Conservation (phyloP, 257 asterid genomes). For the Solanum habrochaites region DNA sequence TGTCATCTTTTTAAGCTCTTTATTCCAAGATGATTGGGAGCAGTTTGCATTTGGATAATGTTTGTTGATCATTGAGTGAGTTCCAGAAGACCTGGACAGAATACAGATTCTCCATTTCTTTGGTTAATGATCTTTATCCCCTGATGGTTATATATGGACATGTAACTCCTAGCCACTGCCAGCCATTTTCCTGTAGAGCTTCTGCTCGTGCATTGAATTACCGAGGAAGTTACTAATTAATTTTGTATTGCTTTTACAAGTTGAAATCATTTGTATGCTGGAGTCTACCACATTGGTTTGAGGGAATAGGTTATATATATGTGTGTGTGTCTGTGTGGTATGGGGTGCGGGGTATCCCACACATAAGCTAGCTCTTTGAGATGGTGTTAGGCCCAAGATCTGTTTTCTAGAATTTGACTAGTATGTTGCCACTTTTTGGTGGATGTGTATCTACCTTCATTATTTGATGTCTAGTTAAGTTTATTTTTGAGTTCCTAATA, state of each 20-base stretch:
- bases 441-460: background rate
- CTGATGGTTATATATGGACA: background rate
- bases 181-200: background rate
- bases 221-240: background rate
- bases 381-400: background rate
- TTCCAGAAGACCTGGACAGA: background rate
- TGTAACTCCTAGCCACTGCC: background rate
- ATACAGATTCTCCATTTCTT: background rate
- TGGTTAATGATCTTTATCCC: background rate
- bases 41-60: background rate
- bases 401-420: background rate
- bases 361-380: background rate
- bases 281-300: background rate
- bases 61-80: background rate
- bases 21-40: background rate
- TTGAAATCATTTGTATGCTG: background rate
- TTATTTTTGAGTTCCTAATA: background rate
- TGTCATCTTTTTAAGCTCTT: background rate
- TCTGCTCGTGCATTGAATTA: background rate
- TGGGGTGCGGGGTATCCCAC: background rate
- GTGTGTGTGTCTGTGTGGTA: background rate
- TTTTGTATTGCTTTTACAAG: background rate
- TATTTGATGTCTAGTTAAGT: background rate
- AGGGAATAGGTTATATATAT: background rate
- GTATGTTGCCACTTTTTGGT: background rate